Percentiles rank a stretch among this genome's conserved stretches.
Evolutionary conservation across 306 rosid species (phyloP).

Genomic region (Begonia fuchsioides): DNA sequence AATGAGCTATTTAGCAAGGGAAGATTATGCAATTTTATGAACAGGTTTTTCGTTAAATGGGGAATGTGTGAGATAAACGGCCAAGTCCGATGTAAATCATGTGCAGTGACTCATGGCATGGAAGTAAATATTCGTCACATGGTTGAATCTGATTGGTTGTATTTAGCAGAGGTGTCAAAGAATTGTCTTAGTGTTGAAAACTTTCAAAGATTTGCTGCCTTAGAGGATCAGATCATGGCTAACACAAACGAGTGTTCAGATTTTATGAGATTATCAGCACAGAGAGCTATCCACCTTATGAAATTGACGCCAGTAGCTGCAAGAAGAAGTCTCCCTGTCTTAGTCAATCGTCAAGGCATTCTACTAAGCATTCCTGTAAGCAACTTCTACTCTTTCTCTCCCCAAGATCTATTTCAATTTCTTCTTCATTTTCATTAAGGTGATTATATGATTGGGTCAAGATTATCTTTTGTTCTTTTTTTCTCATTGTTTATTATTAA

Average conservation of each 20-base stretch:
- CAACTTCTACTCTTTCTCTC: neutral
- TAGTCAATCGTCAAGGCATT: constrained; percentile 48
- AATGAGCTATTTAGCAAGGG: constrained; percentile 36
- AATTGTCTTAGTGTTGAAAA: constrained; percentile 17
- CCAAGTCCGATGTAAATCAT: constrained; percentile 19
- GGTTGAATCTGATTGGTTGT: constrained; percentile 82
- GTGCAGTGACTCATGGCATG: constrained; percentile 18
- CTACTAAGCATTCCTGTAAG: constrained; percentile 71
- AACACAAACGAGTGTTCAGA: constrained; percentile 25
- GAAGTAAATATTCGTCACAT: constrained; percentile 44
- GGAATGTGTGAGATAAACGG: constrained; percentile 21
- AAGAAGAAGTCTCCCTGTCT: constrained; percentile 70
- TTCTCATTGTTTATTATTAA: too few species aligned
- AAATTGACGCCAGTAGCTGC: constrained; percentile 73
- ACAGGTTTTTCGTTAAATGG: constrained; percentile 63
- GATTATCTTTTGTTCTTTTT: too few species aligned
- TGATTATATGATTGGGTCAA: too few species aligned
- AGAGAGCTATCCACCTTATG: constrained; percentile 37
- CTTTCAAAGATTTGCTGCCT: constrained; percentile 11
- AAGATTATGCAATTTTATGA: constrained; percentile 56
- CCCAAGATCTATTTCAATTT: neutral
- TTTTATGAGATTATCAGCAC: constrained; percentile 44
- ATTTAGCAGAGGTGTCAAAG: constrained; percentile 42
- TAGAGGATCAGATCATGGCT: constrained; percentile 17
- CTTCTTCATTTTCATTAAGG: too few species aligned